Conservation (phyloP, 352 stramenopile species). For the Phytophthora foliorum region DNA sequence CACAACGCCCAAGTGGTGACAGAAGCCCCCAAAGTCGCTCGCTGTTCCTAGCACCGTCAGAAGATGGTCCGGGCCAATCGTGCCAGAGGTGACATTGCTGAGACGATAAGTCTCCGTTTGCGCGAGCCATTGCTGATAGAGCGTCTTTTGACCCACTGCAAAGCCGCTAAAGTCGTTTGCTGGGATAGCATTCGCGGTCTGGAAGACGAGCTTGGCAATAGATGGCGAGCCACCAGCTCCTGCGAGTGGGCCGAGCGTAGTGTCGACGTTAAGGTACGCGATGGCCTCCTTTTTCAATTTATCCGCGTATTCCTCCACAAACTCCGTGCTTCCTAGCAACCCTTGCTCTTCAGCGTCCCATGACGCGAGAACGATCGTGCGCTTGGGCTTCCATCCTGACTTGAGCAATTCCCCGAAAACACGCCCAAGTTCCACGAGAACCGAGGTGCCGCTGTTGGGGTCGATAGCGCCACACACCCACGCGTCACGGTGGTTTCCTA, state of each 20-base stretch:
- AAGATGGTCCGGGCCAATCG: constrained; percentile 49
- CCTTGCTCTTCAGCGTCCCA: constrained; percentile 92
- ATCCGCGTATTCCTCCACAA: constrained; percentile 71
- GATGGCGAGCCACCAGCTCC: constrained; percentile 70
- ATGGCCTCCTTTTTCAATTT: constrained; percentile 64
- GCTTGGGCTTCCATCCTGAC: constrained; percentile 69
- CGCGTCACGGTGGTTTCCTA: constrained; percentile 92
- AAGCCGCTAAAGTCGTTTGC: constrained; percentile 53
- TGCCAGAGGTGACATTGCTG: constrained; percentile 28
- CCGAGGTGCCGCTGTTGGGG: constrained; percentile 81
- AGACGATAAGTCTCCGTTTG: constrained; percentile 41
- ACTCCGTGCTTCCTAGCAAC: constrained; percentile 88
- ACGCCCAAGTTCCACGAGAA: constrained; percentile 81
- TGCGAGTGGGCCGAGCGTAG: constrained; percentile 64
- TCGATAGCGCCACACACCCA: constrained; percentile 92
- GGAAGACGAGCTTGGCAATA: constrained; percentile 65
- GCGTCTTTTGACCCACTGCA: constrained; percentile 27
- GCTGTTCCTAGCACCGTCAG: constrained; percentile 61
- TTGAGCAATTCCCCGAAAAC: constrained; percentile 70
- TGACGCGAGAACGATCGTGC: constrained; percentile 81
- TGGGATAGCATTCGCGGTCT: constrained; percentile 63
- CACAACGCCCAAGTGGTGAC: constrained; percentile 83
- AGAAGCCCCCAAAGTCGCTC: constrained; percentile 80
- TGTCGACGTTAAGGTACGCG: constrained; percentile 90
- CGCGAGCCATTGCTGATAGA: constrained; percentile 51